These are phyloP conservation scores for Chloropicon primus DNA, from an alignment of 139 green algal genomes.

Conservation along the genomic window DNA sequence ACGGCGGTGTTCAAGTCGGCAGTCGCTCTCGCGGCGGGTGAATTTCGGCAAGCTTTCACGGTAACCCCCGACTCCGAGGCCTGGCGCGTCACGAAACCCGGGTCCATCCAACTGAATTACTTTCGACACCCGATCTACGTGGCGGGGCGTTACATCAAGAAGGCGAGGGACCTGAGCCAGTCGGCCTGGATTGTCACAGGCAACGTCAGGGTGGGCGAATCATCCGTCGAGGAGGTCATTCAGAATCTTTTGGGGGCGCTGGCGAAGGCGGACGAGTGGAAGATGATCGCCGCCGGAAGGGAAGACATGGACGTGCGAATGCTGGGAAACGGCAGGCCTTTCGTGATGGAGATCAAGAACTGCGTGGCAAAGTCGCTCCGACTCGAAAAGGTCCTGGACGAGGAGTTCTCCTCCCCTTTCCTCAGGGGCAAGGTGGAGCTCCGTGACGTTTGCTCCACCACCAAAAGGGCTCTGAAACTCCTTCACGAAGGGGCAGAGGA, in stretches of 20 bases:
- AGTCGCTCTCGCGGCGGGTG: not conserved
- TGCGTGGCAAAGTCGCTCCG: not conserved
- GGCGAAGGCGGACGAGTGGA: slow-evolving; percentile 17
- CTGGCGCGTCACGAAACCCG: not conserved
- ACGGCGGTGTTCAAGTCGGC: not conserved
- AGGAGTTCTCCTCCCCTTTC: not conserved
- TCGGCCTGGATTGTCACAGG: slow-evolving; percentile 33
- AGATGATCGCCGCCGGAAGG: slow-evolving; percentile 44
- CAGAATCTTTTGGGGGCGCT: slow-evolving; percentile 17
- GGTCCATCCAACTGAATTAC: not conserved
- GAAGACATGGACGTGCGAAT: slow-evolving; percentile 84
- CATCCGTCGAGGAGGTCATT: slow-evolving; percentile 33
- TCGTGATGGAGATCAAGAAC: slow-evolving; percentile 42
- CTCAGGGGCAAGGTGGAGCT: not conserved
- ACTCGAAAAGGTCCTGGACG: not conserved
- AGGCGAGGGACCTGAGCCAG: slow-evolving; percentile 21
- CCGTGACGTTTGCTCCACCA: not conserved
- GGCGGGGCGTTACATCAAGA: slow-evolving; percentile 22
- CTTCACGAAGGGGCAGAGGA: not conserved
- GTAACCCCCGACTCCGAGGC: not conserved
- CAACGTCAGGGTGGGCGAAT: slow-evolving; percentile 14
- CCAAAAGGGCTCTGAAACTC: not conserved
- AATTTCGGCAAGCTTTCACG: not conserved
- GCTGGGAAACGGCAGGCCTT: slow-evolving; percentile 65
- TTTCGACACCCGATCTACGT: slow-evolving; percentile 12